Conservation (phyloP, 768 basidiomycete species). For the Termitomyces sp. region DNA sequence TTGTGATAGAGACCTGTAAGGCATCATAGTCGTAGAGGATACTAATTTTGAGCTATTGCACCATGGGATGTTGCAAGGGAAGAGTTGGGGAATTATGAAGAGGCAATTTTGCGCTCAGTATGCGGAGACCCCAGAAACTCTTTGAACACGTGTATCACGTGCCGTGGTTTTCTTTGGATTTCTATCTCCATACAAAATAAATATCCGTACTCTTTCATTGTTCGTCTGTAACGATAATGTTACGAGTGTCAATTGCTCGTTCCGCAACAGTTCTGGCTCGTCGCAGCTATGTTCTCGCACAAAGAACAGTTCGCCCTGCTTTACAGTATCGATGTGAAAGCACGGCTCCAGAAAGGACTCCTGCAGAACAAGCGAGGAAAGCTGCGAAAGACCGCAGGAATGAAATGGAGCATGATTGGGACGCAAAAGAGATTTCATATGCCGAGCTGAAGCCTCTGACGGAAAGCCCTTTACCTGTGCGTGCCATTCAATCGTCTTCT, state of each 20-base stretch:
- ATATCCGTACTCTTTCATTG: background rate
- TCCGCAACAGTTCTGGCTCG: constrained; percentile 15
- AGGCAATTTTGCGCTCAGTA: background rate
- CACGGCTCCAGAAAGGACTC: constrained; percentile 16
- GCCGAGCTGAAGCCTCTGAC: constrained; percentile 80
- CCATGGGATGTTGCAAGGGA: background rate
- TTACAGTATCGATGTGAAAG: constrained; percentile 14
- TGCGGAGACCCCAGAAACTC: background rate
- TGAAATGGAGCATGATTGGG: constrained; percentile 68
- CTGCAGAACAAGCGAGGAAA: constrained; percentile 27
- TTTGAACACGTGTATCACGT: background rate
- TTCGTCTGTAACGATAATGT: constrained; percentile 16
- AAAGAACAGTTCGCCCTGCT: constrained; percentile 5
- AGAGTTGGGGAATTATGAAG: background rate
- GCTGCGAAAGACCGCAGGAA: constrained; percentile 29
- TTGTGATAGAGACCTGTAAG: background rate
- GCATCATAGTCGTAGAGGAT: background rate
- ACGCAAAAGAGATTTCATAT: constrained; percentile 65
- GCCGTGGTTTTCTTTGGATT: background rate
- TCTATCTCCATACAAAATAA: too few relatives aligned
- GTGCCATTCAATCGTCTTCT: constrained; percentile 8
- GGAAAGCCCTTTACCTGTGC: constrained; percentile 63
- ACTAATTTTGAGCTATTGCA: background rate
- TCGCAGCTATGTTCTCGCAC: constrained; percentile 1
- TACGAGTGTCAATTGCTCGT: constrained; percentile 22